These are phyloP conservation scores for Colletotrichum cordylinicola DNA, from an alignment of 2,329 filamentous ascomycete species.

Conservation along the genomic window DNA sequence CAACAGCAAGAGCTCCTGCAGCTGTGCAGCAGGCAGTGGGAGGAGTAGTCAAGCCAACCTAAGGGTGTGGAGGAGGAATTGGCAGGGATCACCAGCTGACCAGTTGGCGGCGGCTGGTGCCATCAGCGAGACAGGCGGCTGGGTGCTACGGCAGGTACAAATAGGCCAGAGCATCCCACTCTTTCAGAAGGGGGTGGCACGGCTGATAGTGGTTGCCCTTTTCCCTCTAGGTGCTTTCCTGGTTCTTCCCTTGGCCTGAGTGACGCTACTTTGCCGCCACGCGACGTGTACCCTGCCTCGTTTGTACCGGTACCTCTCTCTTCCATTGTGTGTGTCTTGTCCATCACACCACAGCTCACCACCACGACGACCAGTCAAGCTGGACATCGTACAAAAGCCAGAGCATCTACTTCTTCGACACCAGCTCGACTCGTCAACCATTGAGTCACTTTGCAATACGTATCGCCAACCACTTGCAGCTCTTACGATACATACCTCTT, in stretches of 20 bases:
- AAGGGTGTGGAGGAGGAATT: not conserved
- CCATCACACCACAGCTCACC: not conserved
- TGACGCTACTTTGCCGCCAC: not conserved
- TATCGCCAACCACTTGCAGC: not conserved
- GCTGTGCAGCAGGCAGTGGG: not conserved
- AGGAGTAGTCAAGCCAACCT: not conserved
- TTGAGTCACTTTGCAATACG: not conserved
- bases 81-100: not conserved
- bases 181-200: constrained; percentile 14
- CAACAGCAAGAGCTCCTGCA: not conserved
- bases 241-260: not conserved
- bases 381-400: not conserved
- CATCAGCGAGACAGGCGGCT: not conserved
- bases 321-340: not conserved
- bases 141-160: constrained; percentile 16
- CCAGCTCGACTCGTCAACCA: not conserved
- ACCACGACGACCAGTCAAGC: not conserved
- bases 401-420: not conserved
- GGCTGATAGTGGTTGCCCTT: constrained; percentile 2
- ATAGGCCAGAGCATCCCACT: constrained; percentile 18
- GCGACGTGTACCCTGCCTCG: not conserved
- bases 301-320: not conserved
- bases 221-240: not conserved
- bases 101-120: constrained; percentile 6
- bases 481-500: not conserved